Percentiles rank a stretch among this genome's conserved stretches.
phyloP scores from a whole-genome alignment of 2,329 filamentous ascomycete genomes.

The Colletotrichum sp. region DNA sequence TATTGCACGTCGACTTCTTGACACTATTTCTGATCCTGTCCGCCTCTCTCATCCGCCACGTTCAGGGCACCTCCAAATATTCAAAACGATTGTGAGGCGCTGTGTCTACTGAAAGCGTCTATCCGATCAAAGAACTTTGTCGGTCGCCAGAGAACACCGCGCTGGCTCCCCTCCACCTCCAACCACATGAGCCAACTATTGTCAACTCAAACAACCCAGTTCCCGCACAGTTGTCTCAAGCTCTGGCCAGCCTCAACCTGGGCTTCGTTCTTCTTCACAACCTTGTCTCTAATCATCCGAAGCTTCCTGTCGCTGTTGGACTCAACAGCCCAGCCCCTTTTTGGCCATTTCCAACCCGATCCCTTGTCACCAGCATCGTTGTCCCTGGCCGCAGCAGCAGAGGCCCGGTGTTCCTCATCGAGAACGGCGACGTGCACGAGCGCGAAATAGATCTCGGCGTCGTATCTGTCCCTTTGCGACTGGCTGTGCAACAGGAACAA shows the following conservation, averaged over 20 bases:
- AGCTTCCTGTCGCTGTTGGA: not conserved
- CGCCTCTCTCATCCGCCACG: not conserved
- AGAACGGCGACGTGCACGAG: not conserved
- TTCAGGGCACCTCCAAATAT: not conserved
- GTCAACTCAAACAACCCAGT: not conserved
- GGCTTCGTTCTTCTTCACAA: not conserved
- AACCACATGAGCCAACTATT: not conserved
- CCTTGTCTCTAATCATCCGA: not conserved
- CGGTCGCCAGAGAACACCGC: not conserved
- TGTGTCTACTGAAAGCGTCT: not conserved
- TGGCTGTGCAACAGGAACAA: not conserved
- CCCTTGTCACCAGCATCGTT: not conserved
- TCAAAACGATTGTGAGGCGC: not conserved
- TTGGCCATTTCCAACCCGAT: not conserved
- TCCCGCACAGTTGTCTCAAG: not conserved
- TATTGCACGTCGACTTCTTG: not conserved
- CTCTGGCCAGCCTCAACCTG: not conserved
- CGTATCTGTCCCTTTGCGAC: not conserved
- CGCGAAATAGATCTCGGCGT: not conserved
- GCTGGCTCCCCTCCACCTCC: not conserved
- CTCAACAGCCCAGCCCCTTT: not conserved
- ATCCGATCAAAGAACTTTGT: not conserved
- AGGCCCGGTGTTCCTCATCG: not conserved
- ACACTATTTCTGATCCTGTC: not conserved
- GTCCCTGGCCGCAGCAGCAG: not conserved